phyloP scores from a whole-genome alignment of 2,329 filamentous ascomycete genomes.

The Aspergillus ochraceoroseus region DNA sequence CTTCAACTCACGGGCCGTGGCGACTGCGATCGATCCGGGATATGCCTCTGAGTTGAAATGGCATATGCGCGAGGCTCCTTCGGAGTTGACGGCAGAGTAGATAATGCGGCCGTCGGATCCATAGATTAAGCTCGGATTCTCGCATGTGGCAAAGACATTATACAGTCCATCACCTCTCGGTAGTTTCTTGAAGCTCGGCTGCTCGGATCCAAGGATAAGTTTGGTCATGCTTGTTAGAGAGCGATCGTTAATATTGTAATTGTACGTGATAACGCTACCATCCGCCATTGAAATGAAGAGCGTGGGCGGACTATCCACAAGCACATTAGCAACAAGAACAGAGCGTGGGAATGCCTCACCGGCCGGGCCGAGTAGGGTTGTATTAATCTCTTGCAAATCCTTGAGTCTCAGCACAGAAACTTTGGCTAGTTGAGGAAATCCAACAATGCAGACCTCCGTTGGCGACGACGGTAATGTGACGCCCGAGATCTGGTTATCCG shows the following conservation, averaged over 20 bases:
- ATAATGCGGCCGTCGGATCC: slow-evolving; percentile 79
- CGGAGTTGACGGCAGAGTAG: slow-evolving; percentile 89
- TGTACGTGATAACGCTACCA: slow-evolving; percentile 81
- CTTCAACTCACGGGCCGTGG: slow-evolving; percentile 69
- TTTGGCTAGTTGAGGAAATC: slow-evolving; percentile 80
- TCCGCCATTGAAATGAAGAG: slow-evolving; percentile 89
- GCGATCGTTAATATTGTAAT: slow-evolving; percentile 58
- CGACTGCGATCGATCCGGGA: slow-evolving; percentile 73
- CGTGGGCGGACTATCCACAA: slow-evolving; percentile 63
- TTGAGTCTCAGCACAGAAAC: slow-evolving; percentile 68
- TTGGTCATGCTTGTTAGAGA: slow-evolving; percentile 69
- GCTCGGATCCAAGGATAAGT: slow-evolving; percentile 77
- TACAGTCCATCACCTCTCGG: slow-evolving; percentile 62
- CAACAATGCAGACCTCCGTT: slow-evolving; percentile 66
- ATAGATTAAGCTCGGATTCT: slow-evolving; percentile 92
- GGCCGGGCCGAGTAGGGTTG: slow-evolving; percentile 59
- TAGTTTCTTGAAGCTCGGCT: slow-evolving; percentile 73
- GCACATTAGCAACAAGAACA: slow-evolving; percentile 70
- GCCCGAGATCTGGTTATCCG: slow-evolving; percentile 76
- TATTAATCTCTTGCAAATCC: slow-evolving; percentile 61
- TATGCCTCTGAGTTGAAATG: slow-evolving; percentile 78
- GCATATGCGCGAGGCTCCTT: slow-evolving; percentile 75
- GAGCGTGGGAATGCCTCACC: slow-evolving; percentile 76
- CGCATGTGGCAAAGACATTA: slow-evolving; percentile 88
- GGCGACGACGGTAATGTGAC: slow-evolving; percentile 66